These are phyloP conservation scores for Lichtheimia ornata DNA, from an alignment of 371 early-diverging fungal species.

Conservation along the genomic window DNA sequence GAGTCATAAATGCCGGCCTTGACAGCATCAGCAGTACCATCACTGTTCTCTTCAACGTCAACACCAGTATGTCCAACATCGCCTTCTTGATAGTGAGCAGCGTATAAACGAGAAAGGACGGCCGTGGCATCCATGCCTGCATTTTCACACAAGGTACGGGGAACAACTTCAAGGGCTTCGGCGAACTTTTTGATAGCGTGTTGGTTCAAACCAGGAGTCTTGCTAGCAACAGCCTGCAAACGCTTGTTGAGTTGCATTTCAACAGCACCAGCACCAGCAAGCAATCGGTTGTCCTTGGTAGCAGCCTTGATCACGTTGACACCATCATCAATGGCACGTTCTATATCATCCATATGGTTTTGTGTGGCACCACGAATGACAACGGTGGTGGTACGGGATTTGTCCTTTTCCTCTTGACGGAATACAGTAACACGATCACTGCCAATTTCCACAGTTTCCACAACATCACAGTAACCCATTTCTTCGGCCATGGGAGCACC, in stretches of 20 bases:
- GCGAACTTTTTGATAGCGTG: slow-evolving; percentile 96
- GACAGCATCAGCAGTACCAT: slow-evolving; percentile 79
- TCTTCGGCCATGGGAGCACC: slow-evolving; percentile 97
- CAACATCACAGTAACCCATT: slow-evolving; percentile 95
- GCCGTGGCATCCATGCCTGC: slow-evolving; percentile 96
- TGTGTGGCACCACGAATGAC: slow-evolving; percentile 98
- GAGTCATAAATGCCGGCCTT: slow-evolving; percentile 81
- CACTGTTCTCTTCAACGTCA: slow-evolving; percentile 81
- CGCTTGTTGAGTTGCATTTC: slow-evolving; percentile 93
- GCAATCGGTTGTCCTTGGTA: slow-evolving; percentile 83
- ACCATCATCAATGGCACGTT: slow-evolving; percentile 98
- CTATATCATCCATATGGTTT: slow-evolving; percentile 96
- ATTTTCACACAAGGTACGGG: slow-evolving; percentile 95
- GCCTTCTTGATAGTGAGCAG: slow-evolving; percentile 86
- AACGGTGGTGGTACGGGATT: slow-evolving; percentile 90
- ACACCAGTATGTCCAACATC: slow-evolving; percentile 63
- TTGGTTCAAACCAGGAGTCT: slow-evolving; percentile 95
- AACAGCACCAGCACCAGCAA: slow-evolving; percentile 95
- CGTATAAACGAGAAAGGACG: slow-evolving; percentile 88
- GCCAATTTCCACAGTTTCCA: slow-evolving; percentile 96
- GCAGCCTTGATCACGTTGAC: slow-evolving; percentile 96
- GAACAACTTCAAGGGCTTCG: slow-evolving; percentile 94
- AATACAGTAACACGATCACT: slow-evolving; percentile 96
- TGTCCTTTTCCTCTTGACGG: slow-evolving; percentile 79
- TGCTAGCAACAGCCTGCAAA: slow-evolving; percentile 71